phyloP scores from a whole-genome alignment of 306 rosid species.

The Lathyrus tuberosus region DNA sequence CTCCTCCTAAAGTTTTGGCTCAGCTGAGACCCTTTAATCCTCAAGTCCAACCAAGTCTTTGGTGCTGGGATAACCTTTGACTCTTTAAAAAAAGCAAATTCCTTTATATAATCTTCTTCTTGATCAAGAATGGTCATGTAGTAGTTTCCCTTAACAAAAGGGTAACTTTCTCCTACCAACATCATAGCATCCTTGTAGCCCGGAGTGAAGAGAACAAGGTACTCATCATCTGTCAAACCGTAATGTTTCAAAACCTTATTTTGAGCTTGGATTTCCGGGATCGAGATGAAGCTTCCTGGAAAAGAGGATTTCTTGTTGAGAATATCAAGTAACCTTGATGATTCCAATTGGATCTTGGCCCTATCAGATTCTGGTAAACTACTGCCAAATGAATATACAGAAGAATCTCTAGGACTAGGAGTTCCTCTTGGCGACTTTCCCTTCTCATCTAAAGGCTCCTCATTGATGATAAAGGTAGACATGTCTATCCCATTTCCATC shows the following conservation, averaged over 20 bases:
- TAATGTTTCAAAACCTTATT: conserved; percentile 80
- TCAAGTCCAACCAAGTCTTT: conserved; percentile 72
- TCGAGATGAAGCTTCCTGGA: conserved; percentile 75
- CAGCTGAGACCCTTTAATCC: conserved; percentile 82
- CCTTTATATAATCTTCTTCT: conserved; percentile 62
- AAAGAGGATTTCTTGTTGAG: conserved; percentile 75
- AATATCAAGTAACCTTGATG: conserved; percentile 81
- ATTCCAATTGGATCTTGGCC: conserved; percentile 61
- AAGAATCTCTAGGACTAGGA: conserved; percentile 57
- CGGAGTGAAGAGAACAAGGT: conserved; percentile 80
- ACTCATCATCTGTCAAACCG: conserved; percentile 70
- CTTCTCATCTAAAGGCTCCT: conserved; percentile 63
- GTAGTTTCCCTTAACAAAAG: conserved; percentile 65
- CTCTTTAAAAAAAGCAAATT: conserved; percentile 71
- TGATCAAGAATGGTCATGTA: conserved; percentile 63
- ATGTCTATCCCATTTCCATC: conserved; percentile 61
- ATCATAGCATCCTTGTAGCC: conserved; percentile 70
- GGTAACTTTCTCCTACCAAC: conserved; percentile 82
- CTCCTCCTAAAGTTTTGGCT: conserved; percentile 85
- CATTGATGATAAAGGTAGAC: conserved; percentile 62
- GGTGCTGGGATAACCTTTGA: conserved; percentile 72
- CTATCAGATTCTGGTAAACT: conserved; percentile 72
- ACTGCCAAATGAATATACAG: conserved; percentile 54
- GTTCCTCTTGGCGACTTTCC: conserved; percentile 63
- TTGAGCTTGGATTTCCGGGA: conserved; percentile 72